These are phyloP conservation scores for Claviceps sp. DNA, from an alignment of 2,329 filamentous ascomycete species.

Conservation along the genomic window DNA sequence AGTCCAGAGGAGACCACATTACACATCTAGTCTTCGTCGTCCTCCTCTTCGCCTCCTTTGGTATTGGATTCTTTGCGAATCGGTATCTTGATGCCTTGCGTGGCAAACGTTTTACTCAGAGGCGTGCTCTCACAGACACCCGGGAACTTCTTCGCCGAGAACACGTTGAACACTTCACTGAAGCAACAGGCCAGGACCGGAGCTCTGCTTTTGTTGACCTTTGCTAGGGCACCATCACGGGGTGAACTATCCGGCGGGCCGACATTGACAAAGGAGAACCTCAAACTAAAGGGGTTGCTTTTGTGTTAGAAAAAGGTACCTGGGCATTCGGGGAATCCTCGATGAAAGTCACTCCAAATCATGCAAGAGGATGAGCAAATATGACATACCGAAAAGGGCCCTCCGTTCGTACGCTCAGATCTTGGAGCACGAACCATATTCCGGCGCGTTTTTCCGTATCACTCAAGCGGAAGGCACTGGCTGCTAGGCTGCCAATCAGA, in stretches of 20 bases:
- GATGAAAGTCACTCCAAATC: no score
- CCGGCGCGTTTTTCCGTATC: slow-evolving; percentile 71
- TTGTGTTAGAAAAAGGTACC: slow-evolving; percentile 8
- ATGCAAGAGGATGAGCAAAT: background rate
- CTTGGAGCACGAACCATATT: slow-evolving; percentile 94
- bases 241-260: slow-evolving; percentile 34
- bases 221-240: slow-evolving; percentile 20
- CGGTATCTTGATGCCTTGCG: slow-evolving; percentile 91
- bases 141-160: slow-evolving; percentile 94
- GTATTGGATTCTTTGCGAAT: slow-evolving; percentile 72
- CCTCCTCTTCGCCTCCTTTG: slow-evolving; percentile 39
- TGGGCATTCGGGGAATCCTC: background rate
- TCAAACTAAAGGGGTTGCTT: slow-evolving; percentile 19
- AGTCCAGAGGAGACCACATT: background rate
- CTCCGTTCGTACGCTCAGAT: slow-evolving; percentile 87
- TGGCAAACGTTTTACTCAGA: slow-evolving; percentile 83
- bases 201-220: slow-evolving; percentile 60
- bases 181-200: slow-evolving; percentile 77
- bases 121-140: slow-evolving; percentile 90
- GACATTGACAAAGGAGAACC: slow-evolving; percentile 74
- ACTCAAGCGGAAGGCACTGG: slow-evolving; percentile 72
- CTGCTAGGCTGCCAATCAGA: slow-evolving; percentile 80
- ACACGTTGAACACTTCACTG: slow-evolving; percentile 84
- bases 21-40: slow-evolving; percentile 20
- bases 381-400: slow-evolving; percentile 65